Evolutionary conservation across 805 yeast species (phyloP).

Genomic region (Ogataea zsoltii): DNA sequence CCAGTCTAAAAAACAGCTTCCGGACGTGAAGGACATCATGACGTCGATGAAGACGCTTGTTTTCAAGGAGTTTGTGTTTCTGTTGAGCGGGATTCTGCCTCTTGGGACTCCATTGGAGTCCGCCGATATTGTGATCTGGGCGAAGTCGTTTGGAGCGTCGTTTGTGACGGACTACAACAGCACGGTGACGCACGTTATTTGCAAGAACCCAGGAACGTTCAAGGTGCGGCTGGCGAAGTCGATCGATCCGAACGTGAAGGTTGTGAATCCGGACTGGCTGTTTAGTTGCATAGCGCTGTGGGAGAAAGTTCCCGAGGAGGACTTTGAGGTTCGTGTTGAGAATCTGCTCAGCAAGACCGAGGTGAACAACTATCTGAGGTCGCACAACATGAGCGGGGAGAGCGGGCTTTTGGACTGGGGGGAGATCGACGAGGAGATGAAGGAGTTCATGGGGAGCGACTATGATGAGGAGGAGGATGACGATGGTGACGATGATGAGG

Average conservation of each 20-base stretch:
- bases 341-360: slow-evolving; percentile 45
- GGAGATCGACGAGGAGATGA: slow-evolving; percentile 59
- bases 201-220: slow-evolving; percentile 76
- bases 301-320: slow-evolving; percentile 65
- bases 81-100: slow-evolving; percentile 90
- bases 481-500: slow-evolving; percentile 15
- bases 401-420: slow-evolving; percentile 49
- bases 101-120: slow-evolving; percentile 68
- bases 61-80: slow-evolving; percentile 64
- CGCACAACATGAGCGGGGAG: slow-evolving; percentile 40
- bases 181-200: slow-evolving; percentile 84
- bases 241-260: slow-evolving; percentile 56
- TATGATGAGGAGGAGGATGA: slow-evolving; percentile 41
- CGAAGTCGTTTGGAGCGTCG: slow-evolving; percentile 85
- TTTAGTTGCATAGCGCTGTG: slow-evolving; percentile 82
- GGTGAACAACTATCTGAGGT: slow-evolving; percentile 45
- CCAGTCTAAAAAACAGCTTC: slow-evolving; percentile 32
- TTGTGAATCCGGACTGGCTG: slow-evolving; percentile 93
- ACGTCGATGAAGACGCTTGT: slow-evolving; percentile 73
- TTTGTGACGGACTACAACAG: slow-evolving; percentile 71
- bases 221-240: slow-evolving; percentile 81
- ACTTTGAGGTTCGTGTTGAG: slow-evolving; percentile 54
- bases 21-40: slow-evolving; percentile 69
- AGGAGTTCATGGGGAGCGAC: slow-evolving; percentile 48
- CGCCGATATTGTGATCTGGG: slow-evolving; percentile 92